These are phyloP conservation scores for Coemansia guatemalensis DNA, from an alignment of 192 early-diverging fungal genomes.

Conservation along the genomic window DNA sequence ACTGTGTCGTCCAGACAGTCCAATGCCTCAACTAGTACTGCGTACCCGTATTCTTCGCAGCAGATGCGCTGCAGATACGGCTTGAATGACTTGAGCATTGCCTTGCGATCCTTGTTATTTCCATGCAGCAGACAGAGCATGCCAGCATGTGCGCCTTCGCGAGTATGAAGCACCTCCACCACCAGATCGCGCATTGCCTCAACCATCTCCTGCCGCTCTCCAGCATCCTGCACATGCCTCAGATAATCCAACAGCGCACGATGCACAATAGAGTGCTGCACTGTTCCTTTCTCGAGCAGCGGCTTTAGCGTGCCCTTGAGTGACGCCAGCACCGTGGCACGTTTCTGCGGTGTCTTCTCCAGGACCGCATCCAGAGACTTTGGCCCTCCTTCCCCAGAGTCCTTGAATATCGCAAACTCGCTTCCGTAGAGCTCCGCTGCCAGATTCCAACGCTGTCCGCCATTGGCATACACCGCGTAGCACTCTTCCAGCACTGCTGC, in stretches of 20 bases:
- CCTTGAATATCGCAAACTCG: constrained; percentile 85
- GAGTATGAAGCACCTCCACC: constrained; percentile 86
- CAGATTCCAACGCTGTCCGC: constrained; percentile 66
- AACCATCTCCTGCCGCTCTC: constrained; percentile 65
- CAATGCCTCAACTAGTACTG: constrained; percentile 78
- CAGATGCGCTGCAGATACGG: constrained; percentile 76
- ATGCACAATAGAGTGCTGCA: constrained; percentile 81
- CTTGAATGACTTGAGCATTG: constrained; percentile 84
- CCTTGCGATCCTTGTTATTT: constrained; percentile 88
- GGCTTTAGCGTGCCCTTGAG: constrained; percentile 65
- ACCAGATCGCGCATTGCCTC: constrained; percentile 80
- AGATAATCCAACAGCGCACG: constrained; percentile 85
- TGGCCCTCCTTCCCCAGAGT: constrained; percentile 28
- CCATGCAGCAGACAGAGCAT: constrained; percentile 80
- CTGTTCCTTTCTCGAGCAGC: constrained; percentile 80
- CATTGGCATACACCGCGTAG: constrained; percentile 78
- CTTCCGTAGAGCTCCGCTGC: constrained; percentile 93
- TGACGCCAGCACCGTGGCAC: constrained; percentile 61
- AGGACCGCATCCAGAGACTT: constrained; percentile 57
- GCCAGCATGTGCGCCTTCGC: constrained; percentile 83
- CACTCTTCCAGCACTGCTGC: constrained; percentile 80
- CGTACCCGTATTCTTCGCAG: constrained; percentile 86
- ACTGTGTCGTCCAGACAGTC: constrained; percentile 95
- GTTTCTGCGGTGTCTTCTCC: constrained; percentile 34
- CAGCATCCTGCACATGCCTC: constrained; percentile 57